Conservation (phyloP, 768 basidiomycete species). For the Boletellus sp. region DNA sequence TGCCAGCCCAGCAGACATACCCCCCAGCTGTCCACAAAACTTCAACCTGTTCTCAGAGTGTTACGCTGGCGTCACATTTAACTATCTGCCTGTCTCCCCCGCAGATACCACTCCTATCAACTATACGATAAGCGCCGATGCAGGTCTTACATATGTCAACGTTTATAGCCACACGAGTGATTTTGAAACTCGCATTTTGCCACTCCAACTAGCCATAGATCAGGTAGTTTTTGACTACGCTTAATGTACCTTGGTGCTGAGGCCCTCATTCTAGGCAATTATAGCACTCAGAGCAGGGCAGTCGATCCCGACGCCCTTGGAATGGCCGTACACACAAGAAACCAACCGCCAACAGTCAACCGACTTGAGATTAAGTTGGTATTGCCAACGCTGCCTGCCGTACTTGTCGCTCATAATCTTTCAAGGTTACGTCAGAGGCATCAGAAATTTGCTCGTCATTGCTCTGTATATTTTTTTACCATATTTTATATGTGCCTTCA, state of each 20-base stretch:
- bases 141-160: constrained; percentile 60
- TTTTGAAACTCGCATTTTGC: constrained; percentile 63
- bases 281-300: constrained; percentile 64
- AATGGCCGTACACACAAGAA: constrained; percentile 70
- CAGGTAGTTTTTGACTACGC: constrained; percentile 36
- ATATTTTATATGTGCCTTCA: not conserved
- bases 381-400: not conserved
- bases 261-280: constrained; percentile 48
- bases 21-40: constrained; percentile 63
- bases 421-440: constrained; percentile 58
- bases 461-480: constrained; percentile 67
- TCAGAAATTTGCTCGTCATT: constrained; percentile 59
- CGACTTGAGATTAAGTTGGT: constrained; percentile 53
- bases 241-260: not conserved
- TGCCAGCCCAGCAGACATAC: constrained; percentile 45
- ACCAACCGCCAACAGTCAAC: constrained; percentile 63
- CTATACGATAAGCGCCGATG: constrained; percentile 70
- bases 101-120: constrained; percentile 41
- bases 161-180: constrained; percentile 64
- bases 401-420: constrained; percentile 3
- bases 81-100: constrained; percentile 45
- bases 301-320: constrained; percentile 51
- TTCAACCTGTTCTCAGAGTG: constrained; percentile 68
- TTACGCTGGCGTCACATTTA: constrained; percentile 64
- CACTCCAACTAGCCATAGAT: constrained; percentile 76